These are phyloP conservation scores for Colletotrichum viniferum DNA, from an alignment of 2,329 filamentous ascomycete genomes.

Conservation along the genomic window DNA sequence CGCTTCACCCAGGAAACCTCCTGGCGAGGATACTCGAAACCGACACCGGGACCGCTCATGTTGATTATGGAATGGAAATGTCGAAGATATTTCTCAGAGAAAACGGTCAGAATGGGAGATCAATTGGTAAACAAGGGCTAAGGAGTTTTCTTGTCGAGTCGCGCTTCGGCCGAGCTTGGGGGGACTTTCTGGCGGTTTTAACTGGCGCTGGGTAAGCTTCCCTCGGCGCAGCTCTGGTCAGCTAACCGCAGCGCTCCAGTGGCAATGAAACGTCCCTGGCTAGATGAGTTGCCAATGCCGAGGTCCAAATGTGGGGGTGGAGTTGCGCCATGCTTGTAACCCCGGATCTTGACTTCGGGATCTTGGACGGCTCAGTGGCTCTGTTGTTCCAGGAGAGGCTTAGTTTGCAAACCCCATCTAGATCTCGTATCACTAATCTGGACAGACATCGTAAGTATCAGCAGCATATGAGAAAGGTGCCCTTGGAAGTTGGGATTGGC, in stretches of 20 bases:
- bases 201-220: background rate
- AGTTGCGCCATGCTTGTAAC: constrained; percentile 5
- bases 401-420: background rate
- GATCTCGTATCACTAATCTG: background rate
- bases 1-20: constrained; percentile 87
- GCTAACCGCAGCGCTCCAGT: constrained; percentile 13
- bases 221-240: constrained; percentile 17
- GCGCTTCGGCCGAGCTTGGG: constrained; percentile 12
- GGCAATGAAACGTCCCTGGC: constrained; percentile 1
- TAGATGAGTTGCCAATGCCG: constrained; percentile 12
- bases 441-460: background rate
- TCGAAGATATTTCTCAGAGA: background rate
- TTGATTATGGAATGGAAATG: background rate
- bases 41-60: constrained; percentile 57
- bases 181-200: constrained; percentile 15
- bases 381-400: background rate
- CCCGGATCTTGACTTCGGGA: constrained; percentile 17
- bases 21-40: constrained; percentile 79
- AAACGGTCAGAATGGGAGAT: background rate
- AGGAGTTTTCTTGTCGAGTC: background rate
- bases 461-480: background rate
- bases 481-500: background rate
- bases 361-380: background rate
- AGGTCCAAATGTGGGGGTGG: constrained; percentile 22
- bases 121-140: background rate